Evolutionary conservation across 805 yeast genomes (phyloP).

Genomic region (Candida maltosa): DNA sequence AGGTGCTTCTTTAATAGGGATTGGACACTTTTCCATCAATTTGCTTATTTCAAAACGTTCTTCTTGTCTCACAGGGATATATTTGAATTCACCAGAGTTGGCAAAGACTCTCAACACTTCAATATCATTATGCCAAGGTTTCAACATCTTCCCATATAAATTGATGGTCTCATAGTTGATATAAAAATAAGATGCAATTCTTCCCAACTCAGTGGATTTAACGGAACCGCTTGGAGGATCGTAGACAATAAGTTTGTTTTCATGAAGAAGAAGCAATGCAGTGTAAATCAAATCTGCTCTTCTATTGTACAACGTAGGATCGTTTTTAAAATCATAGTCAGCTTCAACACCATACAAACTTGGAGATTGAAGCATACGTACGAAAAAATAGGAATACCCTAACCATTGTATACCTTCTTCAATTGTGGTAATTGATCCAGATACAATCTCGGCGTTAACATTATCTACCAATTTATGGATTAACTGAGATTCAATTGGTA

Average conservation of each 20-base stretch:
- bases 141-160: constrained; percentile 58
- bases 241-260: constrained; percentile 59
- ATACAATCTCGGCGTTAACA: constrained; percentile 82
- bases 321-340: constrained; percentile 50
- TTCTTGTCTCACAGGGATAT: constrained; percentile 81
- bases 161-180: constrained; percentile 73
- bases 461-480: constrained; percentile 67
- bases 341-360: constrained; percentile 71
- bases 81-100: constrained; percentile 78
- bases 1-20: constrained; percentile 74
- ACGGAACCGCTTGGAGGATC: constrained; percentile 46
- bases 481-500: constrained; percentile 89
- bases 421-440: constrained; percentile 59
- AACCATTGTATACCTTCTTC: constrained; percentile 81
- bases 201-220: constrained; percentile 62
- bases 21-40: constrained; percentile 71
- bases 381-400: constrained; percentile 70
- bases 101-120: constrained; percentile 80
- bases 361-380: constrained; percentile 76
- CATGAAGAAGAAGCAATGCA: constrained; percentile 59
- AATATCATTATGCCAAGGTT: constrained; percentile 62
- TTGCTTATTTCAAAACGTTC: constrained; percentile 73
- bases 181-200: constrained; percentile 83
- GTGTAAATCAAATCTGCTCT: constrained; percentile 73
- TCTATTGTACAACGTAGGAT: constrained; percentile 41